These are phyloP conservation scores for Xylaria castorea DNA, from an alignment of 495 filamentous ascomycete species.

Conservation along the genomic window DNA sequence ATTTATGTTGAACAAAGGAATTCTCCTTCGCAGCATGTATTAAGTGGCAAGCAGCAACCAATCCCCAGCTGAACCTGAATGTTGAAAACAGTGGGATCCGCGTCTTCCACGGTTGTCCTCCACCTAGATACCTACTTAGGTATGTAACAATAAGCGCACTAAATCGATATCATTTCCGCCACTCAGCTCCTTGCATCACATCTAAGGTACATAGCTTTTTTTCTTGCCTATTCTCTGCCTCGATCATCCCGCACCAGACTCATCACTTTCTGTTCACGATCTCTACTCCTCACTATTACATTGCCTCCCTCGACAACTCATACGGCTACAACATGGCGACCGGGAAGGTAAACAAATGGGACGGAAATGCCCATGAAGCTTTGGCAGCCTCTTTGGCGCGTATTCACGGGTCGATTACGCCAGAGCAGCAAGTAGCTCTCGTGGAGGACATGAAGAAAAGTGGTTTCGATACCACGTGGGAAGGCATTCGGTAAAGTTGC, in stretches of 20 bases:
- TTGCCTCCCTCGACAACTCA: background rate
- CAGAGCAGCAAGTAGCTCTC: conserved; percentile 36
- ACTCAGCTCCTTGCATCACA: background rate
- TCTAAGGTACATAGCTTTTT: conserved; percentile 3
- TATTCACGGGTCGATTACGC: conserved; percentile 13
- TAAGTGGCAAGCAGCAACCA: background rate
- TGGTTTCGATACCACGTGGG: conserved; percentile 40
- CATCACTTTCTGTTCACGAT: background rate
- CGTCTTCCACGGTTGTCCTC: conserved; percentile 2
- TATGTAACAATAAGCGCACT: background rate
- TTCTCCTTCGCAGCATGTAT: background rate
- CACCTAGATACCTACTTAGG: background rate
- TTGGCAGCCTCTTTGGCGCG: conserved; percentile 36
- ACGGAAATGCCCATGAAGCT: conserved; percentile 34
- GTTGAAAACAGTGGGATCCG: background rate
- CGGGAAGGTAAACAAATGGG: conserved; percentile 34
- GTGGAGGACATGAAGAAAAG: conserved; percentile 34
- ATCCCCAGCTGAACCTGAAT: background rate
- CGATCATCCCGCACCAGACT: background rate
- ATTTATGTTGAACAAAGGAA: conserved; percentile 13
- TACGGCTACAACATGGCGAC: background rate
- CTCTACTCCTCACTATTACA: background rate
- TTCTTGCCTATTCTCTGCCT: background rate
- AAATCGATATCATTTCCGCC: background rate
- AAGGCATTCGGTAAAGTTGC: conserved; percentile 45